Evolutionary conservation across 2,329 filamentous ascomycete species (phyloP).

Genomic region (Colletotrichum sp.): DNA sequence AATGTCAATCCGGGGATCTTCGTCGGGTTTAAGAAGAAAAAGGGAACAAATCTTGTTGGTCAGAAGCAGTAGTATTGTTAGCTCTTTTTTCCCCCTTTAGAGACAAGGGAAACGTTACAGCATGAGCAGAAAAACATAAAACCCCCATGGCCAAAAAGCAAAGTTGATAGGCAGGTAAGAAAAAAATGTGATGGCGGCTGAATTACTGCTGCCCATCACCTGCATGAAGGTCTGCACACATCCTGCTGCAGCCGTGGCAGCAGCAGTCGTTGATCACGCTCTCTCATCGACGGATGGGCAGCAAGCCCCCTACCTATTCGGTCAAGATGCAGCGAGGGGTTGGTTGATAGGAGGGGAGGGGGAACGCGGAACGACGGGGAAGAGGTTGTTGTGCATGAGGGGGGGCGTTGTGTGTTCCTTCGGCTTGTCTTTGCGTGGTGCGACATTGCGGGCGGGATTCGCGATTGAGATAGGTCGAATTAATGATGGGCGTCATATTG

Average conservation of each 20-base stretch:
- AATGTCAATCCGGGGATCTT: neutral
- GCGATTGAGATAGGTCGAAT: neutral
- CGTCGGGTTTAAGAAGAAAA: neutral
- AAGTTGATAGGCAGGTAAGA: neutral
- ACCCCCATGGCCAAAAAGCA: neutral
- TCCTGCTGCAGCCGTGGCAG: slow-evolving; percentile 2
- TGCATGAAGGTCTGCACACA: slow-evolving; percentile 10
- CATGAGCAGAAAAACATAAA: neutral
- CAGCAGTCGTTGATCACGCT: neutral
- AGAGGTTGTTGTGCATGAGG: neutral
- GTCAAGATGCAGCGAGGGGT: slow-evolving; percentile 10
- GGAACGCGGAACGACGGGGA: neutral
- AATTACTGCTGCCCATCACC: neutral
- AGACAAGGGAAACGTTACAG: neutral
- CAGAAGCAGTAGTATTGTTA: neutral
- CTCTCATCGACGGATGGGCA: neutral
- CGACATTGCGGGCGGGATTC: slow-evolving; percentile 3
- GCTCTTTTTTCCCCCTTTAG: neutral
- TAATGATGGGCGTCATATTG: neutral
- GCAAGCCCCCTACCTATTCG: neutral
- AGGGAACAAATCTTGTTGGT: neutral
- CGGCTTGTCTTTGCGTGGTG: neutral
- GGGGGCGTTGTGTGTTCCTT: neutral
- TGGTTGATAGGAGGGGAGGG: neutral
- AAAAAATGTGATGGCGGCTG: slow-evolving; percentile 2